Percentiles rank a stretch among this genome's conserved stretches.
These are phyloP conservation scores for Micractinium conductrix DNA, from an alignment of 139 green algal species.

Conservation along the genomic window DNA sequence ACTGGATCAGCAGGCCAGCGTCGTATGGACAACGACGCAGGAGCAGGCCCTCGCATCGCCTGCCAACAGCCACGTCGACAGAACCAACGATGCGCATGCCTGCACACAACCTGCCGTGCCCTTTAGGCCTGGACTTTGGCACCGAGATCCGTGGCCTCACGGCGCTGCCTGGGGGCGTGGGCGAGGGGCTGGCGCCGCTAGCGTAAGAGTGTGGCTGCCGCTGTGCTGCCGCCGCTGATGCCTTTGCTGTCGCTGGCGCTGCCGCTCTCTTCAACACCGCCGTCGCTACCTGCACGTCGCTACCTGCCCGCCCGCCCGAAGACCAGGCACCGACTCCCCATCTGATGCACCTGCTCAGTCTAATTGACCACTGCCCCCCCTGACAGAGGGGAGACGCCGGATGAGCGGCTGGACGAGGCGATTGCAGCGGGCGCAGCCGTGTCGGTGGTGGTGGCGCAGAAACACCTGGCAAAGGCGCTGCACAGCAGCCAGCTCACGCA, in stretches of 20 bases:
- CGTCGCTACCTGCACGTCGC: not conserved
- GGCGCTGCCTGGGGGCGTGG: constrained; percentile 50
- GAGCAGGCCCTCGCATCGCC: too few species aligned
- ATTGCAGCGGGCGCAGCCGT: constrained; percentile 41
- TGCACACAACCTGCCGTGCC: too few species aligned
- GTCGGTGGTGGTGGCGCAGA: constrained; percentile 58
- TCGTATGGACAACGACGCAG: too few species aligned
- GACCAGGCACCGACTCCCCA: not conserved
- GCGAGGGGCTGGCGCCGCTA: constrained; percentile 10
- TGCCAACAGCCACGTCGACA: too few species aligned
- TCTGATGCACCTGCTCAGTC: not conserved
- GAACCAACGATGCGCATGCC: too few species aligned
- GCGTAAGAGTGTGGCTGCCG: too few species aligned
- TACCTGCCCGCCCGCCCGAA: too few species aligned
- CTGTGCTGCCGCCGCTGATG: not conserved
- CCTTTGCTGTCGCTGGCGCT: not conserved
- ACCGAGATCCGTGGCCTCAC: constrained; percentile 60
- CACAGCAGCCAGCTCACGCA: constrained; percentile 57
- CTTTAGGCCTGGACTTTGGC: constrained; percentile 53
- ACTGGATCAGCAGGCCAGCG: too few species aligned
- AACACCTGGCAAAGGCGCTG: constrained; percentile 70
- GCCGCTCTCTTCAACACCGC: not conserved
- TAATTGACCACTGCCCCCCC: too few species aligned
- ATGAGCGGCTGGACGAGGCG: constrained; percentile 61
- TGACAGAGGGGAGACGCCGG: constrained; percentile 43